Percentiles rank a stretch among this genome's conserved stretches.
Evolutionary conservation across 805 yeast species (phyloP).

Genomic region (Saccharomycopsis capsularis): DNA sequence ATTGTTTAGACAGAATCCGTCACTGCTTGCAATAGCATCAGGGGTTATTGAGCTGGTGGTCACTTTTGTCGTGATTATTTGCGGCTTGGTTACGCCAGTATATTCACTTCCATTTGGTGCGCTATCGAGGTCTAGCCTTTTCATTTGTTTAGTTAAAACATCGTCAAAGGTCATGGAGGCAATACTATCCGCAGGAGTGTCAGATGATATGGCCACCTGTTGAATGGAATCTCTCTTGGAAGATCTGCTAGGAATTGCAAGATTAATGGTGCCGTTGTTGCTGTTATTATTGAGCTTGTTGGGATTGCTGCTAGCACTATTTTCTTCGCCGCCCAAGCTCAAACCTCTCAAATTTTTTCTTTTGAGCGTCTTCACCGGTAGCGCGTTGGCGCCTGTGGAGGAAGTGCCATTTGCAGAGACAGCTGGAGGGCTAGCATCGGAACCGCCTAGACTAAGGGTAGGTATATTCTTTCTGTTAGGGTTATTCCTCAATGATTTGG

Average conservation of each 20-base stretch:
- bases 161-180: slow-evolving; percentile 3
- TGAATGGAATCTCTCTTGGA: slow-evolving; percentile 13
- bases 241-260: neutral
- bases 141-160: neutral
- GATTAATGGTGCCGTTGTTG: neutral
- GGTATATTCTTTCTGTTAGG: slow-evolving; percentile 8
- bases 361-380: slow-evolving; percentile 18
- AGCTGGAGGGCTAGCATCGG: neutral
- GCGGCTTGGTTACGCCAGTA: slow-evolving; percentile 18
- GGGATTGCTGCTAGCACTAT: neutral
- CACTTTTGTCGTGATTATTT: slow-evolving; percentile 19
- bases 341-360: slow-evolving; percentile 16
- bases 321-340: slow-evolving; percentile 4
- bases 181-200: slow-evolving; percentile 15
- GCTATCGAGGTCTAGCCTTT: neutral
- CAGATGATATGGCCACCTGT: slow-evolving; percentile 16
- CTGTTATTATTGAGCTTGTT: neutral
- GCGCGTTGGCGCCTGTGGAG: slow-evolving; percentile 3
- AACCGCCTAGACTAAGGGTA: neutral
- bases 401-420: neutral
- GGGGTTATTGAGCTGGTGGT: slow-evolving; percentile 11
- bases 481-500: slow-evolving; percentile 10
- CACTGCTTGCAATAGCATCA: neutral
- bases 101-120: neutral
- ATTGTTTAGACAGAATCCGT: slow-evolving; percentile 25